Base-by-base conservation (phyloP, 306 rosid species). In the Macrotyloma uniflorum region DNA sequence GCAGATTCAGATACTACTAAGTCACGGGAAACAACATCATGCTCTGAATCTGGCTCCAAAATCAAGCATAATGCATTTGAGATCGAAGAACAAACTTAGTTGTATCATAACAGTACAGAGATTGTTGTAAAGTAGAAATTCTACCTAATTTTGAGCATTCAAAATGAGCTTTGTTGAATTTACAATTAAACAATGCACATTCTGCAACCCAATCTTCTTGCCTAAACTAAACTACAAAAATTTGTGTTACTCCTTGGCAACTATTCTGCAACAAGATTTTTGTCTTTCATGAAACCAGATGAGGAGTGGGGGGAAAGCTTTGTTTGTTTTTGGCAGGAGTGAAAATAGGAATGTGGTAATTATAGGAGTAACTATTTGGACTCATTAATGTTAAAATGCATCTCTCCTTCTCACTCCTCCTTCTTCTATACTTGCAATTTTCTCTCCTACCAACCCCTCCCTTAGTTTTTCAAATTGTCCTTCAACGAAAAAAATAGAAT, bases 11-110 rank as follows among this genome's bases (percentile, higher is more conserved):
- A 53, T 78, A 49, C 80, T 58, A 70, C 75, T 43, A 3, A 73
- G 4, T 54, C 87, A 14, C 55, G 74, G 51, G 4, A 30, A 18
- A 69, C 80, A 69, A 74, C 36, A 22, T 54, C 77, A 72, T 3
- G 10, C 4, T 4, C 5, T 11, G 26, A 69, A 64, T 32, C 55
- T 42, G 36, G 22, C 32, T 79, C 61, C 0, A 22, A 23, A 72
- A 65, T 24, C 61, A 22, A 5, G 18, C 8, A 38, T 35, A 26
- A 54, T 13, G 1, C 47, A 59, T 70, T 74, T 18, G 78, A 83
- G 53, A 85, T 85, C 15, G 91, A 85, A 76, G 53, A 76, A 5
- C 12, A 71, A 57, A 4, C 49, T 9, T 74, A 80, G 45, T 32
- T 63, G 28, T 53, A 15, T 33, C 46, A 14, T 20, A 23, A 30